phyloP scores from a whole-genome alignment of 2,329 filamentous ascomycete genomes.

The Aspergillus clavatus region DNA sequence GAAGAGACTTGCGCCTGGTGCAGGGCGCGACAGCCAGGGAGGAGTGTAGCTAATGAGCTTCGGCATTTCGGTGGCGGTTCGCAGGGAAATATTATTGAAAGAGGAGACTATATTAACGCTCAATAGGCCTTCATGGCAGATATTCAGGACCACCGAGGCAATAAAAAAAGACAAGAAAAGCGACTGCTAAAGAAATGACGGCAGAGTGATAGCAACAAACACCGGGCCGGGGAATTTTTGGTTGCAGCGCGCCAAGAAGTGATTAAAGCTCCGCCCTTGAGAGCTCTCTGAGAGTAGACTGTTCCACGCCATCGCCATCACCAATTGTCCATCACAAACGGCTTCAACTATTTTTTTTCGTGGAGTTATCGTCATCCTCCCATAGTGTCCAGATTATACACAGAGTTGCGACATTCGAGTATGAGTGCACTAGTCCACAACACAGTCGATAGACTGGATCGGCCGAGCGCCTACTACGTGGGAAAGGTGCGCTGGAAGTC shows the following conservation, averaged over 20 bases:
- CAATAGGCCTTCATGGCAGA: background rate
- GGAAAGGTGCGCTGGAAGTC: constrained; percentile 57
- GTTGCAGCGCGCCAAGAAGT: constrained; percentile 15
- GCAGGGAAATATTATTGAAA: too few relatives aligned
- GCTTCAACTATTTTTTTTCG: background rate
- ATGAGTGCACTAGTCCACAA: constrained; percentile 29
- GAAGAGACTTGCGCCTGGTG: constrained; percentile 76
- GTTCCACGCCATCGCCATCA: background rate
- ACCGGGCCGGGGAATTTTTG: constrained; percentile 11
- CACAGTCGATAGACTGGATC: constrained; percentile 89
- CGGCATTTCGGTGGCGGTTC: constrained; percentile 65
- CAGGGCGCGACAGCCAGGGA: constrained; percentile 74
- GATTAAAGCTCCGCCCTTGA: background rate
- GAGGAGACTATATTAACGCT: background rate
- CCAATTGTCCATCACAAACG: background rate
- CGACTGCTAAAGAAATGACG: too few relatives aligned
- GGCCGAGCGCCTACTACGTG: constrained; percentile 88
- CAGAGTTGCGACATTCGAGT: constrained; percentile 1
- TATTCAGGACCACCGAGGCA: background rate
- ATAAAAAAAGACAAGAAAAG: background rate
- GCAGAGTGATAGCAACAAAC: background rate
- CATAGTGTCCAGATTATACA: background rate
- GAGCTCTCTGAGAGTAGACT: background rate
- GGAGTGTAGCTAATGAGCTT: constrained; percentile 82
- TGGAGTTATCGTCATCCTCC: background rate